Percentiles rank a stretch among this genome's conserved stretches.
These are phyloP conservation scores for Blepharisma japonicum DNA, from an alignment of 73 alveolate genomes.

Conservation along the genomic window DNA sequence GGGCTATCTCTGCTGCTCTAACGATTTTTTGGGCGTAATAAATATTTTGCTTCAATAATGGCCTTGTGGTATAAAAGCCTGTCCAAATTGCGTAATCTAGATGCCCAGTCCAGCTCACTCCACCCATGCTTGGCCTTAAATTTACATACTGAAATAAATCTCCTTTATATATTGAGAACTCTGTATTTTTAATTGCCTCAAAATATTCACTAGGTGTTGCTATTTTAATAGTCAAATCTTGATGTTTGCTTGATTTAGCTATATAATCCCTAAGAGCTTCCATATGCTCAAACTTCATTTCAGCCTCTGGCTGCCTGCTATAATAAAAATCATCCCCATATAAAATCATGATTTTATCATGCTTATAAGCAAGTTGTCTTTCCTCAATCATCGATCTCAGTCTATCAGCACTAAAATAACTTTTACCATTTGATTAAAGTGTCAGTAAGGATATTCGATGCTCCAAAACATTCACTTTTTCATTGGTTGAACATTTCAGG, in stretches of 20 bases:
- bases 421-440: not conserved
- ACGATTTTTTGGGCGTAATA: not conserved
- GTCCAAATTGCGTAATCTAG: constrained; percentile 35
- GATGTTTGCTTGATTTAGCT: constrained; percentile 40
- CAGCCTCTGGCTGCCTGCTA: not conserved
- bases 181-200: not conserved
- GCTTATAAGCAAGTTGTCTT: not conserved
- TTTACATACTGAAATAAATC: constrained; percentile 14
- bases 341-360: constrained; percentile 3
- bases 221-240: not conserved
- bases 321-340: constrained; percentile 22
- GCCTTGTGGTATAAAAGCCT: constrained; percentile 9
- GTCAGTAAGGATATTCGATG: too few relatives aligned
- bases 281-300: not conserved
- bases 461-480: not conserved
- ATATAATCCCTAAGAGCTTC: constrained; percentile 10
- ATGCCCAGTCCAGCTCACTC: not conserved
- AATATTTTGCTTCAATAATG: not conserved
- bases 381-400: constrained; percentile 16
- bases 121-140: too few relatives aligned
- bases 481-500: constrained; percentile 27
- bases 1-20: not conserved
- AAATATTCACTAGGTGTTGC: constrained; percentile 21
- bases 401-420: not conserved
- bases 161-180: not conserved